Evolutionary conservation across 768 basidiomycete genomes (phyloP).

Genomic region (Suillus subaureus): DNA sequence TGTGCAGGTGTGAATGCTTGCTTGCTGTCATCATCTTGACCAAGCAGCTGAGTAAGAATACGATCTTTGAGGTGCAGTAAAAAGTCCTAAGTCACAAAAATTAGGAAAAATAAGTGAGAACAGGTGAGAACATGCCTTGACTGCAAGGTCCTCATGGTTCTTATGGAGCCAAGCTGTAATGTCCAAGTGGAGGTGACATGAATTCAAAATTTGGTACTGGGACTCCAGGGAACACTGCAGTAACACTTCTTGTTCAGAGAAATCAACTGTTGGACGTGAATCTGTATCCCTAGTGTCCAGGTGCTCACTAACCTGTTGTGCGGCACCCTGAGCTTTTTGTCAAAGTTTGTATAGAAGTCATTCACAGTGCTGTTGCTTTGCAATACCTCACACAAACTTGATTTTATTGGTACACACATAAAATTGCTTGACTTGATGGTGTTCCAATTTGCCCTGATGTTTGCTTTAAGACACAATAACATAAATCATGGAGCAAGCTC

Average conservation of each 20-base stretch:
- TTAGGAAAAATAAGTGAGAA: background rate
- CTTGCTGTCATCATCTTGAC: constrained; percentile 13
- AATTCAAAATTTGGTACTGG: constrained; percentile 25
- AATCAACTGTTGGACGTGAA: background rate
- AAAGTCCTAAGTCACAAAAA: constrained; percentile 32
- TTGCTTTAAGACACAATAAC: background rate
- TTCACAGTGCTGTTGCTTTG: constrained; percentile 20
- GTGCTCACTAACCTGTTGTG: too few species aligned
- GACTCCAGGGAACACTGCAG: background rate
- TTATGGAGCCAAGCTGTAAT: constrained; percentile 18
- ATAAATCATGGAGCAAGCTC: background rate
- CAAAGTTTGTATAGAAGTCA: constrained; percentile 8
- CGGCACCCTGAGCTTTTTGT: constrained; percentile 18
- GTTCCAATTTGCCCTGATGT: constrained; percentile 39
- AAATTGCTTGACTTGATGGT: constrained; percentile 36
- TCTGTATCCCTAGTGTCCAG: background rate
- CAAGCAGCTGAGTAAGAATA: constrained; percentile 8
- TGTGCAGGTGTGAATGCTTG: constrained; percentile 25
- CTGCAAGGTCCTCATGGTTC: constrained; percentile 28
- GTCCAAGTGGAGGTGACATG: constrained; percentile 6
- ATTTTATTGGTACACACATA: constrained; percentile 39
- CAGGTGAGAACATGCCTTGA: constrained; percentile 13
- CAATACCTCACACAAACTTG: constrained; percentile 29
- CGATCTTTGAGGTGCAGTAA: constrained; percentile 17
- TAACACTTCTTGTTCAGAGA: constrained; percentile 15